Base-by-base conservation (phyloP, 345 rosid species). In the Geranium rotundifolium region DNA sequence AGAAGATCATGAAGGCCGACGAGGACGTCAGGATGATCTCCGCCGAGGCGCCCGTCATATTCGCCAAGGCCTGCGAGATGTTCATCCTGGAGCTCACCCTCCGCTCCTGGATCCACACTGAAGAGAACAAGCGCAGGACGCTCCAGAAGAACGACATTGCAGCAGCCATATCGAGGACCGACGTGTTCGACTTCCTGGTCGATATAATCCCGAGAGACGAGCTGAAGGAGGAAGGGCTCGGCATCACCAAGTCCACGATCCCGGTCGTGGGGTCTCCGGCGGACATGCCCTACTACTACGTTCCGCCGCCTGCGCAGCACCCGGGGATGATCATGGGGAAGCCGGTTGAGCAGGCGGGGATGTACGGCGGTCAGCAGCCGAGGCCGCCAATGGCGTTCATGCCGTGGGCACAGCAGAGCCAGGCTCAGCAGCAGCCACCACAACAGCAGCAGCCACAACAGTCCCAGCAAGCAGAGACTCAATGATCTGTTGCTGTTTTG, bases 11-110 rank as follows among this genome's bases (percentile, higher is more conserved):
- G 81, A 77, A 77, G 63, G 78, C 78, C 2, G 81, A 77, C 58
- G 78, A 77, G 63, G 78, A 77, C 46, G 81, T 77, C n/a, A 67
- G 78, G 4, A 77, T 77, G 81, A 77, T 77, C 39, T 77, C 81
- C n/a, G 81, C 81, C 3, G 81, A 74, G 67, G 81, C 81, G 52
- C 81, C 81, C 4, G 78, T 77, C 34, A 56, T 77, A 60, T 77
- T 77, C 65, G 77, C 81, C 0, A 74, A 74, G 60, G 81, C 81
- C 0, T 77, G 81, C 50, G 78, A 77, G 67, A 74, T 77, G 81
- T 77, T 77, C 71, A 71, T 77, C 68, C 37, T 77, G 72, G 81
- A 77, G 69, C 64, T 77, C 54, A 77, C 81, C 39, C 60, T 74
- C 29, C 78, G 78, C 31, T 77, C 76, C 52, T 77, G 81, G 78